Base-by-base conservation (phyloP, 2,329 filamentous ascomycete species). In the Cladosporium sp. region DNA sequence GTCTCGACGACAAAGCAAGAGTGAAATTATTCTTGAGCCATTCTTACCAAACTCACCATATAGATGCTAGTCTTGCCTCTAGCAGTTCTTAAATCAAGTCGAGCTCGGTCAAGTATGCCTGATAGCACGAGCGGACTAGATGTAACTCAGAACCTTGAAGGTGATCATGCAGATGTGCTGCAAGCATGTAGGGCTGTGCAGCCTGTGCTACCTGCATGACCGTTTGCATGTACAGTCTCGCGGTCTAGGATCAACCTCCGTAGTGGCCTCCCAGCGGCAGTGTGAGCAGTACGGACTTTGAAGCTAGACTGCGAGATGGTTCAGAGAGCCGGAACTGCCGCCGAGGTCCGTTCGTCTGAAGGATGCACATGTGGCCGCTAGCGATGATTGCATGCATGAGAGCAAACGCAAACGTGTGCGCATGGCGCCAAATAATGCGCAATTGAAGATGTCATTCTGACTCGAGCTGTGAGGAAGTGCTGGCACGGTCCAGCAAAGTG, bases 401-500 rank as follows among this genome's bases (percentile, higher is more conserved):
- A n/a, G 8, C 52, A 32, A 18, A 32, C 5, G 51, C n/a, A n/a
- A 54, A 30, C 28, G 15, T 54, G 28, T 55, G 52, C 52, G 52
- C 52, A 21, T 32, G 28, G 52, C 32, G 7, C 30, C 18, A 32
- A 2, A 18, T 18, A 30, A 60, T 62, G 47, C 59, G 59, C 47
- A 52, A 62, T 62, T 36, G 59, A 51, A 24, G 59, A 36, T 51
- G 59, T 62, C 59, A 62, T 62, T 11, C 24, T 62, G 59, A 62
- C 59, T 62, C 59, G 47, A 28, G 21, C 12, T 1, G 10, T 26
- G 18, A 30, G 52, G 28, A 30, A n/a, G 6, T 4, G 32, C 7
- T 24, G 57, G n/a, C 52, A 57, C 26, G 41, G 41, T 47, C n/a
- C 10, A 47, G n/a, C 41, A 21, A 24, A 12, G 3, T 4, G 41